Evolutionary conservation across 768 basidiomycete genomes (phyloP).

Genomic region (Suillus hirtellus): DNA sequence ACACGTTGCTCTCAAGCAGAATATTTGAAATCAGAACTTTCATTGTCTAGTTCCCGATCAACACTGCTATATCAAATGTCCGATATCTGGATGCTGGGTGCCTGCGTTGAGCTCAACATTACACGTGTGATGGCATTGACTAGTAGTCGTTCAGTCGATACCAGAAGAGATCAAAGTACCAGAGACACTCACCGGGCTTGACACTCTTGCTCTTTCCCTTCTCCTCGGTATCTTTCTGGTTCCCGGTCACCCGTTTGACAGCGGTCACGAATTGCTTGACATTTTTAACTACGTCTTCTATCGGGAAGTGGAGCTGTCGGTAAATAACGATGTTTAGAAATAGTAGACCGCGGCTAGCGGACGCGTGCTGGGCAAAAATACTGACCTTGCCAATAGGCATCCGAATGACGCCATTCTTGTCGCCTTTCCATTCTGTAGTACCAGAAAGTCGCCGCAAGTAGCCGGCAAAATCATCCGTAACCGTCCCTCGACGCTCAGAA

Average conservation of each 20-base stretch:
- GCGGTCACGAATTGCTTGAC: constrained; percentile 72
- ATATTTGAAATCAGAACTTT: not conserved
- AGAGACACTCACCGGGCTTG: constrained; percentile 42
- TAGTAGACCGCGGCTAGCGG: not conserved
- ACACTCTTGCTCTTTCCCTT: constrained; percentile 37
- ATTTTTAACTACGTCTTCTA: constrained; percentile 78
- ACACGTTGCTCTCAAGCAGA: constrained; percentile 1
- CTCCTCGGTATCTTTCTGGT: constrained; percentile 52
- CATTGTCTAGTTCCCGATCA: constrained; percentile 6
- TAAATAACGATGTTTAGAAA: constrained; percentile 9
- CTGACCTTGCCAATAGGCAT: constrained; percentile 77
- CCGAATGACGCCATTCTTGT: constrained; percentile 81
- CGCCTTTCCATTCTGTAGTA: constrained; percentile 91
- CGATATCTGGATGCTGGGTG: constrained; percentile 86
- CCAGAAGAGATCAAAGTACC: not conserved
- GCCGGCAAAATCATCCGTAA: constrained; percentile 83
- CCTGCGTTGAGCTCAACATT: constrained; percentile 80
- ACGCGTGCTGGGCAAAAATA: constrained; percentile 5
- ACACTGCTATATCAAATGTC: constrained; percentile 52
- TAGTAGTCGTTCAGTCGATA: constrained; percentile 26
- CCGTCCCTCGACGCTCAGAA: constrained; percentile 89
- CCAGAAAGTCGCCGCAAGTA: constrained; percentile 81
- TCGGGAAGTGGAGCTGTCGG: constrained; percentile 66
- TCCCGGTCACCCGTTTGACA: constrained; percentile 75
- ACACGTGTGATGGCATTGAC: constrained; percentile 80